These are phyloP conservation scores for Magnaporthiopsis poae DNA, from an alignment of 2,329 filamentous ascomycete genomes.

Conservation along the genomic window DNA sequence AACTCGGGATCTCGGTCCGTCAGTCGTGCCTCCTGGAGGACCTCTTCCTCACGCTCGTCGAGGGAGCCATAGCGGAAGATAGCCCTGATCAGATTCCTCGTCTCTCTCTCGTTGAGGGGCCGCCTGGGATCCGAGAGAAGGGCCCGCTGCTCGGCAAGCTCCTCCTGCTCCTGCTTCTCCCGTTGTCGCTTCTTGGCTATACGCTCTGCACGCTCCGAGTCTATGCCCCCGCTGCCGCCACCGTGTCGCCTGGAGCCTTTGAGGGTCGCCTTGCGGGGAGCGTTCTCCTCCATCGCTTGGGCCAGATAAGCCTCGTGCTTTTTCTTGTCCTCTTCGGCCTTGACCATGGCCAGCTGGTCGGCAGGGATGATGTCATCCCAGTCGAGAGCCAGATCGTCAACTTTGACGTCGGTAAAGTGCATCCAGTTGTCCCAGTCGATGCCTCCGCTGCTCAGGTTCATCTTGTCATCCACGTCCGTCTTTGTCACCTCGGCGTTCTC, in stretches of 20 bases:
- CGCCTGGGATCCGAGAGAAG: slow-evolving; percentile 73
- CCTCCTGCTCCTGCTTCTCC: slow-evolving; percentile 59
- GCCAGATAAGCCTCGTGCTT: slow-evolving; percentile 75
- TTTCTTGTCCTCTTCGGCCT: slow-evolving; percentile 76
- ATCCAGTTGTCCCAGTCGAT: slow-evolving; percentile 85
- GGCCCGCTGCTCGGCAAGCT: slow-evolving; percentile 63
- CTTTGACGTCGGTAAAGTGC: slow-evolving; percentile 95
- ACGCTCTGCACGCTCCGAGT: slow-evolving; percentile 52
- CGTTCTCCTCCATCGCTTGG: slow-evolving; percentile 73
- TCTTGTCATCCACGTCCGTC: slow-evolving; percentile 87
- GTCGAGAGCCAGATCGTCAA: slow-evolving; percentile 67
- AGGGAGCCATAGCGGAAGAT: slow-evolving; percentile 87
- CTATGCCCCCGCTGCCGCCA: slow-evolving; percentile 24
- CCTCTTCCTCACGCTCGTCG: slow-evolving; percentile 76
- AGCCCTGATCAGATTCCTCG: slow-evolving; percentile 79
- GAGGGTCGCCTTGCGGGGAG: slow-evolving; percentile 63
- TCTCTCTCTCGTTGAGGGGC: slow-evolving; percentile 86
- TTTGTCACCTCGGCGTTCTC: slow-evolving; percentile 96
- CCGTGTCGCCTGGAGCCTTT: slow-evolving; percentile 41
- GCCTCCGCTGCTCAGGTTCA: slow-evolving; percentile 80
- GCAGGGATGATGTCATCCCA: slow-evolving; percentile 99
- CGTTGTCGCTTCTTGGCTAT: slow-evolving; percentile 56
- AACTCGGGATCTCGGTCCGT: slow-evolving; percentile 73
- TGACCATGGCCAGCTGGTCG: slow-evolving; percentile 80
- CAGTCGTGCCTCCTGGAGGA: slow-evolving; percentile 78